These are phyloP conservation scores for Heterobasidion irregulare DNA, from an alignment of 1,284 basidiomycete genomes.

Conservation along the genomic window DNA sequence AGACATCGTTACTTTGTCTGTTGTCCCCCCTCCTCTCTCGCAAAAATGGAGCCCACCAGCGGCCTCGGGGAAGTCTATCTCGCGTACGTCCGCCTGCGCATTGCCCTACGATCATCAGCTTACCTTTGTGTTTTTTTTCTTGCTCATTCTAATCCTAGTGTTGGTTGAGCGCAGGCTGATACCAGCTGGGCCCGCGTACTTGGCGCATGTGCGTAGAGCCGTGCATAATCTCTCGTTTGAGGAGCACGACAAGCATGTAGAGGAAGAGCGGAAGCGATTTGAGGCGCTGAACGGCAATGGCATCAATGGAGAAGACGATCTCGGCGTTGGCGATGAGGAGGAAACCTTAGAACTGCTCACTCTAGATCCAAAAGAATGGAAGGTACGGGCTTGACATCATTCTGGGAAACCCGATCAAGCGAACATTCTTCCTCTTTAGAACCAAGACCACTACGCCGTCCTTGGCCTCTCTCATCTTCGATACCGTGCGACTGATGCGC, in stretches of 20 bases:
- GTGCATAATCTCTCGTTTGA: slow-evolving; percentile 74
- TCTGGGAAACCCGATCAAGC: neutral
- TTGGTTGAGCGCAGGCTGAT: slow-evolving; percentile 44
- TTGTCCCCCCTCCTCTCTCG: slow-evolving; percentile 23
- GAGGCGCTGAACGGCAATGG: slow-evolving; percentile 47
- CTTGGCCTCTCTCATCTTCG: slow-evolving; percentile 89
- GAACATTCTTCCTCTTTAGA: slow-evolving; percentile 33
- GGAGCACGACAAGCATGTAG: slow-evolving; percentile 63
- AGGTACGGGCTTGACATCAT: slow-evolving; percentile 41
- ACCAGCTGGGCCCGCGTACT: slow-evolving; percentile 80
- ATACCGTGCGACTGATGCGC: slow-evolving; percentile 82
- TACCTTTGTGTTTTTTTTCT: slow-evolving; percentile 2
- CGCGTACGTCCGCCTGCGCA: slow-evolving; percentile 18
- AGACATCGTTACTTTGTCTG: slow-evolving; percentile 20
- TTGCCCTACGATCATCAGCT: neutral
- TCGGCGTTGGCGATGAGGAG: slow-evolving; percentile 88
- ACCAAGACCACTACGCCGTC: slow-evolving; percentile 98
- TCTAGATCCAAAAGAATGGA: slow-evolving; percentile 97
- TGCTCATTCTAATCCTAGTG: slow-evolving; percentile 14
- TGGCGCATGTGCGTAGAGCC: slow-evolving; percentile 71
- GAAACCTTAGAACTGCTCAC: slow-evolving; percentile 70
- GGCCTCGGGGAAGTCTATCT: slow-evolving; percentile 21
- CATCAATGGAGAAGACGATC: slow-evolving; percentile 67
- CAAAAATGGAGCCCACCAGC: slow-evolving; percentile 19
- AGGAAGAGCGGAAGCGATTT: slow-evolving; percentile 43